A percentile compares a stretch with the other conserved stretches of the same genome.
These are phyloP conservation scores for Paramecium octaurelia DNA, from an alignment of 73 alveolate species.

Conservation along the genomic window DNA sequence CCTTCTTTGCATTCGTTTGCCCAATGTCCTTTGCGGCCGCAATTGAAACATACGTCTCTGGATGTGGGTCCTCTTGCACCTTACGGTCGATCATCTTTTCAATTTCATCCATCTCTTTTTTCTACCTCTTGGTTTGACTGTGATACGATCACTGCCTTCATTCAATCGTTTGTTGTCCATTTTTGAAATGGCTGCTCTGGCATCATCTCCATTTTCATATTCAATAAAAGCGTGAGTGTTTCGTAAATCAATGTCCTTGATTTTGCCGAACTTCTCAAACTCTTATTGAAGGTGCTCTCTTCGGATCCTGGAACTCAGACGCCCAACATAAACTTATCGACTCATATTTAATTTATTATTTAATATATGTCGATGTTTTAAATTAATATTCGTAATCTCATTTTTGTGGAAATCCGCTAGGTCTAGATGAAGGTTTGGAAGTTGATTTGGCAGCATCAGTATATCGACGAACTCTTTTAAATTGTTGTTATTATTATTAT, in stretches of 20 bases:
- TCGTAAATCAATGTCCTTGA: slow-evolving; percentile 69
- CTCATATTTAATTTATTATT: slow-evolving; percentile 37
- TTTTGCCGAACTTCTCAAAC: slow-evolving; percentile 72
- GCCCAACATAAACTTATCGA: slow-evolving; percentile 71
- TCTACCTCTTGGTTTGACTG: slow-evolving; percentile 58
- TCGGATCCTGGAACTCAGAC: slow-evolving; percentile 67
- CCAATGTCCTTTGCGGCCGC: slow-evolving; percentile 86
- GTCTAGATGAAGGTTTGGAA: not conserved
- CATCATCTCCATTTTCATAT: slow-evolving; percentile 67
- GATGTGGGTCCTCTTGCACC: slow-evolving; percentile 75
- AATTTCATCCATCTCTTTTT: slow-evolving; percentile 31
- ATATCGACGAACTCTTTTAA: slow-evolving; percentile 5
- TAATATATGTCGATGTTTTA: not conserved
- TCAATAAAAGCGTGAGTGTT: slow-evolving; percentile 77
- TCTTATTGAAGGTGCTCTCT: slow-evolving; percentile 73
- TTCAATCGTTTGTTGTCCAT: slow-evolving; percentile 69
- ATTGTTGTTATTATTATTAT: not conserved
- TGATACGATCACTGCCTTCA: slow-evolving; percentile 68
- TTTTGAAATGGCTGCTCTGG: slow-evolving; percentile 73
- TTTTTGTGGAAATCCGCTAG: slow-evolving; percentile 9
- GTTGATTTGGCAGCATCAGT: slow-evolving; percentile 7
- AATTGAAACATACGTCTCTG: slow-evolving; percentile 77
- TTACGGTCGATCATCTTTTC: slow-evolving; percentile 53
- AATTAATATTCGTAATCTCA: not conserved
- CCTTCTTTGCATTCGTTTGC: slow-evolving; percentile 67